phyloP scores from a whole-genome alignment of 441 rosid species.

The Francoa sonchifolia region DNA sequence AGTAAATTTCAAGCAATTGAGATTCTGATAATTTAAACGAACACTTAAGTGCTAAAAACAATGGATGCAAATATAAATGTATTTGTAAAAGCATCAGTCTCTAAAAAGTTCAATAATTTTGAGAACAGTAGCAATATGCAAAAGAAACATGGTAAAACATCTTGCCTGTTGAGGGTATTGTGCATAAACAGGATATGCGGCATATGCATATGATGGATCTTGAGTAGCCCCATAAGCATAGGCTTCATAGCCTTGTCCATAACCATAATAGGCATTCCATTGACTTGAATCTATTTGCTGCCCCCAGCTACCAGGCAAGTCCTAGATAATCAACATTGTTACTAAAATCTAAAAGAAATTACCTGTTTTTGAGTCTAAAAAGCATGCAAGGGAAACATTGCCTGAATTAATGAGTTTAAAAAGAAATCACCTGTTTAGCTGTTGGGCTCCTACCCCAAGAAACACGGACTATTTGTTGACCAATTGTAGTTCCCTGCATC shows the following conservation, averaged over 20 bases:
- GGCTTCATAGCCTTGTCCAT: conserved; percentile 89
- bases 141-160: not conserved
- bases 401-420: no score
- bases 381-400: not conserved
- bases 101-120: no score
- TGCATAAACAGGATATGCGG: conserved; percentile 75
- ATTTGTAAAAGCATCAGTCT: no score
- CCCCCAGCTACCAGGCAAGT: conserved; percentile 40
- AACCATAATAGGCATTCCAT: conserved; percentile 84
- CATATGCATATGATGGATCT: conserved; percentile 84
- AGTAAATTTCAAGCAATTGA: conserved; percentile 5
- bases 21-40: not conserved
- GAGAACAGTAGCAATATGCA: not conserved
- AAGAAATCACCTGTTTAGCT: conserved; percentile 48
- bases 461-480: conserved; percentile 77
- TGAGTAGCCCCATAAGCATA: conserved; percentile 68
- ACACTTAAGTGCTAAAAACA: no score
- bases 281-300: conserved; percentile 73
- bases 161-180: conserved; percentile 79
- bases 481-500: conserved; percentile 84
- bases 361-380: no score
- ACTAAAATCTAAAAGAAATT: no score
- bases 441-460: conserved; percentile 74
- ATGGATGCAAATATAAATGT: no score
- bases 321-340: no score